Evolutionary conservation across 1,139 yeast genomes (phyloP).

Genomic region (Dujonia santamariae): DNA sequence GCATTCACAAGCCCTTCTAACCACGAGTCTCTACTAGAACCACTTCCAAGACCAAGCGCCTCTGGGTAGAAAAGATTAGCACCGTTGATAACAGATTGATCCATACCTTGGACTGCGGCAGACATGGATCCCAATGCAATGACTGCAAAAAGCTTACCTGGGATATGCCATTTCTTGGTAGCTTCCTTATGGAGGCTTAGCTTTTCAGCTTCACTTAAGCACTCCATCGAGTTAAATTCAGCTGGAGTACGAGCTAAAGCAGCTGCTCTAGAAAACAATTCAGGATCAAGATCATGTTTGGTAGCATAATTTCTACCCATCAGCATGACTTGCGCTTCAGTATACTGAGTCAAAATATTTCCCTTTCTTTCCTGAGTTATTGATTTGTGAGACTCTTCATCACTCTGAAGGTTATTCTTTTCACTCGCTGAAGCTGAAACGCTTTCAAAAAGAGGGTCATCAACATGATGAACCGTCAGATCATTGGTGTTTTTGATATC

Average conservation of each 20-base stretch:
- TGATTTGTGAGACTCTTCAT: constrained; percentile 1
- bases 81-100: constrained; percentile 83
- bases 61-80: constrained; percentile 70
- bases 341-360: constrained; percentile 60
- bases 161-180: constrained; percentile 66
- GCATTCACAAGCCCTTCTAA: constrained; percentile 73
- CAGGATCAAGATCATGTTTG: constrained; percentile 59
- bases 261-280: constrained; percentile 69
- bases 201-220: constrained; percentile 58
- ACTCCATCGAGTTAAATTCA: constrained; percentile 56
- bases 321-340: constrained; percentile 61
- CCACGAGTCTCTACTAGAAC: constrained; percentile 56
- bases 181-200: constrained; percentile 51
- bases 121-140: constrained; percentile 79
- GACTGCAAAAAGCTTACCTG: constrained; percentile 56
- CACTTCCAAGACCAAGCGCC: constrained; percentile 47
- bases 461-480: no score
- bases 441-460: no score
- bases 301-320: constrained; percentile 71
- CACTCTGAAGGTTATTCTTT: not conserved
- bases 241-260: constrained; percentile 68
- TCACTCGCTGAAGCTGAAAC: not conserved
- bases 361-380: constrained; percentile 25
- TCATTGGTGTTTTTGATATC: no score
- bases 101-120: constrained; percentile 93